Evolutionary conservation across 371 early-diverging fungal genomes (phyloP).

Genomic region (Homolaphlyctis polyrhiza): DNA sequence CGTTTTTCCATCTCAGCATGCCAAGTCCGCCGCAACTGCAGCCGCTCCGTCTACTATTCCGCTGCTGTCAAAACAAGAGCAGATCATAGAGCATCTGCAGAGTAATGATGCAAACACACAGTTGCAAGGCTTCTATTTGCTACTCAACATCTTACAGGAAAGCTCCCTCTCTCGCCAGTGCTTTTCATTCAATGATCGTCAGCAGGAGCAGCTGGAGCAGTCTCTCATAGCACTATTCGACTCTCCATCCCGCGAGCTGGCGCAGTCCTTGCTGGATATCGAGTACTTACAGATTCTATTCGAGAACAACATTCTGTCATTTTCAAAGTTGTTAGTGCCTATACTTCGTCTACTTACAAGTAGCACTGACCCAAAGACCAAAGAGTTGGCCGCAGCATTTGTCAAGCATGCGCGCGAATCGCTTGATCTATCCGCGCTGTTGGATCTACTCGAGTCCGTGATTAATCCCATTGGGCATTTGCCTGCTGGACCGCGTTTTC

Average conservation of each 20-base stretch:
- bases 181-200: no score
- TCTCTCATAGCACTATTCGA: background rate
- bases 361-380: no score
- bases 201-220: background rate
- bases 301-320: background rate
- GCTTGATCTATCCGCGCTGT: background rate
- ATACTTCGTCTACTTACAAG: background rate
- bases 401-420: background rate
- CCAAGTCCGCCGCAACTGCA: no score
- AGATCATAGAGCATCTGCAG: no score
- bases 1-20: no score
- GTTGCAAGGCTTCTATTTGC: background rate
- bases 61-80: no score
- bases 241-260: background rate
- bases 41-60: no score
- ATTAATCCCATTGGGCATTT: background rate
- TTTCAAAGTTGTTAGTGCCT: background rate
- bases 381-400: background rate
- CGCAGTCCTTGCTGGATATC: background rate
- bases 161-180: no score
- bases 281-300: constrained; percentile 1
- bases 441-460: background rate
- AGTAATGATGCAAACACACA: background rate
- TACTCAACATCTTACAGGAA: background rate
- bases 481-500: no score